A percentile compares a stretch with the other conserved stretches of the same genome.
Conservation (phyloP, 2,329 filamentous ascomycete genomes). For the Penicillium capsulatum region DNA sequence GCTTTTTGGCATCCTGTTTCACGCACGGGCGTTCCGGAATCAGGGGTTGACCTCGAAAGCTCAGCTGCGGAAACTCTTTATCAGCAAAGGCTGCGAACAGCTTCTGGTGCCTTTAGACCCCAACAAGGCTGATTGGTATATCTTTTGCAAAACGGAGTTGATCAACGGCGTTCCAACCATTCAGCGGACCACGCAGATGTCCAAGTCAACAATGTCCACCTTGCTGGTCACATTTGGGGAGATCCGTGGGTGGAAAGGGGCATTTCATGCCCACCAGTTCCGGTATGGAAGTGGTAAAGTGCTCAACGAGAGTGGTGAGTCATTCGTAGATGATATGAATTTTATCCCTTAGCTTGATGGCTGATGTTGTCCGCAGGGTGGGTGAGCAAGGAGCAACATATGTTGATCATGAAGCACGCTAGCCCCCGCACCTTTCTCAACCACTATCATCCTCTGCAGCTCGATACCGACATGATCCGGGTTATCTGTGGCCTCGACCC, state of each 20-base stretch:
- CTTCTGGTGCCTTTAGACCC: slow-evolving; percentile 18
- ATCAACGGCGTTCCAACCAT: slow-evolving; percentile 16
- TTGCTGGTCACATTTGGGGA: slow-evolving; percentile 16
- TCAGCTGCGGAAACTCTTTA: slow-evolving; percentile 18
- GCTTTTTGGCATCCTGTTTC: too few relatives aligned
- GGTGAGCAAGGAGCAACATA: slow-evolving; percentile 21
- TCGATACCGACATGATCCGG: slow-evolving; percentile 15
- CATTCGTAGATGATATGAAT: slow-evolving; percentile 2
- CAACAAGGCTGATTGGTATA: slow-evolving; percentile 22
- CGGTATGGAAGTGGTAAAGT: slow-evolving; percentile 19
- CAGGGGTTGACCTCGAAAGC: slow-evolving; percentile 24
- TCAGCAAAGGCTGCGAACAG: slow-evolving; percentile 17
- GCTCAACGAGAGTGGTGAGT: slow-evolving; percentile 21
- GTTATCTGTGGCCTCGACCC: slow-evolving; percentile 20
- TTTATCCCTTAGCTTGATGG: slow-evolving; percentile 1
- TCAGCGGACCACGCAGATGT: slow-evolving; percentile 15
- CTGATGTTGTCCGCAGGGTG: slow-evolving; percentile 12
- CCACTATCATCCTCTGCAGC: too few relatives aligned
- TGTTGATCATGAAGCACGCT: slow-evolving; percentile 22
- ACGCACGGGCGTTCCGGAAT: too few relatives aligned
- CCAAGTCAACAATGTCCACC: slow-evolving; percentile 6
- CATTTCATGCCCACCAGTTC: slow-evolving; percentile 23
- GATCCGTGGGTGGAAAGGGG: slow-evolving; percentile 19
- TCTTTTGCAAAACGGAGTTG: slow-evolving; percentile 20
- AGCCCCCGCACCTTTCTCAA: slow-evolving; percentile 23